Conservation (phyloP, 1,139 yeast genomes). For the Diutina scorzettiae region DNA sequence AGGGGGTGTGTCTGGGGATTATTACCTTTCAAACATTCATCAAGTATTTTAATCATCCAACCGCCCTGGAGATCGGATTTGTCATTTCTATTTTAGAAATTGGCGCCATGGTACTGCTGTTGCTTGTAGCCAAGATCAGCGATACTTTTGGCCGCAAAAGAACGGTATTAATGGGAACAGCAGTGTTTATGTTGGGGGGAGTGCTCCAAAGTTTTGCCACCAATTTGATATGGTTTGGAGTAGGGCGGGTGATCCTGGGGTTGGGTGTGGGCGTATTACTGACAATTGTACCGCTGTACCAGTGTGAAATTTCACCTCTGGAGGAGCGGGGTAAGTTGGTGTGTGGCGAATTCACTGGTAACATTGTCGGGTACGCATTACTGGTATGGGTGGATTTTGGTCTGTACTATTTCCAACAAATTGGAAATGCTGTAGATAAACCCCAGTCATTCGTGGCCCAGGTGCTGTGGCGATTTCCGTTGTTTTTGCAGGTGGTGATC, state of each 20-base stretch:
- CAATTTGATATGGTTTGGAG: constrained; percentile 29
- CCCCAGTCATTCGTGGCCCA: constrained; percentile 31
- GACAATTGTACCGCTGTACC: constrained; percentile 43
- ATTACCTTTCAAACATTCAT: constrained; percentile 35
- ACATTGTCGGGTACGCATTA: constrained; percentile 38
- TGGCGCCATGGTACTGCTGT: constrained; percentile 38
- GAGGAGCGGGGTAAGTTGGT: constrained; percentile 44
- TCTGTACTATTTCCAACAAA: constrained; percentile 34
- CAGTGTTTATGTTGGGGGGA: constrained; percentile 40
- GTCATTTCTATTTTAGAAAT: constrained; percentile 40
- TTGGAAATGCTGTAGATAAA: constrained; percentile 26
- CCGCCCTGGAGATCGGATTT: constrained; percentile 35
- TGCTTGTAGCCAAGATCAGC: constrained; percentile 15
- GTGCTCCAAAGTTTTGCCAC: constrained; percentile 34
- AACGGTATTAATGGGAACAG: constrained; percentile 37
- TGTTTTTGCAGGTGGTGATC: constrained; percentile 35
- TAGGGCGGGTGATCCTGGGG: constrained; percentile 41
- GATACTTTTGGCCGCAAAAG: constrained; percentile 26
- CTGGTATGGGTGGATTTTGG: constrained; percentile 47
- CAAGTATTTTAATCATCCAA: constrained; percentile 32
- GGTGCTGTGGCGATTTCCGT: constrained; percentile 41
- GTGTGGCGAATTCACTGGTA: constrained; percentile 44
- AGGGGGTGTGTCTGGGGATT: constrained; percentile 6
- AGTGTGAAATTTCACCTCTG: constrained; percentile 44
- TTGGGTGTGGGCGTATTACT: constrained; percentile 42